Evolutionary conservation across 2,329 filamentous ascomycete genomes (phyloP).

Genomic region (Lachnellula arida): DNA sequence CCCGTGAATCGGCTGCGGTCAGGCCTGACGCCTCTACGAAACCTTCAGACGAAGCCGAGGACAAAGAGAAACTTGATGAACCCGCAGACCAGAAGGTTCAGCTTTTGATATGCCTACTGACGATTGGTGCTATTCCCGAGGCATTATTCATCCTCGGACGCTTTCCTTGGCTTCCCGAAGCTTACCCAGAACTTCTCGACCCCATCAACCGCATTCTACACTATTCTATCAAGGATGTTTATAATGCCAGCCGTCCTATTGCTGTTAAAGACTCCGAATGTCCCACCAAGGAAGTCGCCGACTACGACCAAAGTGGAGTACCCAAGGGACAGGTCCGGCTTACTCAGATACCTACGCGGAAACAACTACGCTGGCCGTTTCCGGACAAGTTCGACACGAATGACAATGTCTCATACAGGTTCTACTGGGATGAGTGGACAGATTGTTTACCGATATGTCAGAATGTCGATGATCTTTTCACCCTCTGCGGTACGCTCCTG

Average conservation of each 20-base stretch:
- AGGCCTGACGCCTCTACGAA: conserved; percentile 45
- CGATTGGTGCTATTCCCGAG: conserved; percentile 89
- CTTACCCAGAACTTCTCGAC: conserved; percentile 74
- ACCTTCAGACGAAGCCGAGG: conserved; percentile 40
- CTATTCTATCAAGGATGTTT: conserved; percentile 75
- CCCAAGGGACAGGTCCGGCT: conserved; percentile 66
- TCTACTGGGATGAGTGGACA: conserved; percentile 97
- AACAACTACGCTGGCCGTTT: conserved; percentile 76
- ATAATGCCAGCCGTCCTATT: conserved; percentile 37
- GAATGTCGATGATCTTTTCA: conserved; percentile 83
- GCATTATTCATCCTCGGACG: conserved; percentile 86
- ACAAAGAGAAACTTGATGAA: conserved; percentile 56
- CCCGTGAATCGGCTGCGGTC: conserved; percentile 47
- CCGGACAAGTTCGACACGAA: conserved; percentile 72
- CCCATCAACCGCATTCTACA: conserved; percentile 81
- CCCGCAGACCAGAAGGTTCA: conserved; percentile 84
- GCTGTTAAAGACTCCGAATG: conserved; percentile 40
- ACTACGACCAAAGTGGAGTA: conserved; percentile 61
- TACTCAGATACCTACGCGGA: conserved; percentile 54
- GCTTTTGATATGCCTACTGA: conserved; percentile 78
- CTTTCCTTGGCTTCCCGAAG: conserved; percentile 88
- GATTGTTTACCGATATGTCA: conserved; percentile 93
- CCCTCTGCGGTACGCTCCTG: conserved; percentile 76
- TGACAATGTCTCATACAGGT: conserved; percentile 75
- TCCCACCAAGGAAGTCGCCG: conserved; percentile 44